Evolutionary conservation across 495 filamentous ascomycete genomes (phyloP).

Genomic region (Penicillium coffeae): DNA sequence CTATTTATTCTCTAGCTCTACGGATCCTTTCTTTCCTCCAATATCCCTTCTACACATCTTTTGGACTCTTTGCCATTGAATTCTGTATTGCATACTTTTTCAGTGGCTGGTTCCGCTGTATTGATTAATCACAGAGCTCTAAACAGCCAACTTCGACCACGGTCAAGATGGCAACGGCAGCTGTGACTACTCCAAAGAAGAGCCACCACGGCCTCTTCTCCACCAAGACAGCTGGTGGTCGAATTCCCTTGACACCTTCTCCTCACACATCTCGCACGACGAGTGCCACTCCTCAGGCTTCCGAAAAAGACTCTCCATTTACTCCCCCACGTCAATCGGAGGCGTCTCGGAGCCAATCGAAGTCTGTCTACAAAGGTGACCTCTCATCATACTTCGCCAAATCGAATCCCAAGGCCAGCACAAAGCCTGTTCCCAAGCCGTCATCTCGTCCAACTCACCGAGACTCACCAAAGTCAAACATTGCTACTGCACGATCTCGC

Average conservation of each 20-base stretch:
- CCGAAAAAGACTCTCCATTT: slow-evolving; percentile 49
- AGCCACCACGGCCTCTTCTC: slow-evolving; percentile 92
- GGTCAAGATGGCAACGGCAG: slow-evolving; percentile 76
- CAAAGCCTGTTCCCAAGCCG: slow-evolving; percentile 2
- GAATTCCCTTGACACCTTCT: slow-evolving; percentile 91
- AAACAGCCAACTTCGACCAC: slow-evolving; percentile 12
- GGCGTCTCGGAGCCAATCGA: slow-evolving; percentile 45
- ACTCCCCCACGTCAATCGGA: slow-evolving; percentile 69
- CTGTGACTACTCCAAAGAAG: slow-evolving; percentile 89
- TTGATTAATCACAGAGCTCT: slow-evolving; percentile 11
- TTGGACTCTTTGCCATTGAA: slow-evolving; percentile 24
- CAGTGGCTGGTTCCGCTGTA: slow-evolving; percentile 16
- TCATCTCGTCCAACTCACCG: slow-evolving; percentile 40
- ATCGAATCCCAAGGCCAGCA: slow-evolving; percentile 31
- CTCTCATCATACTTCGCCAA: slow-evolving; percentile 71
- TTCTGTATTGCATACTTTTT: slow-evolving; percentile 14
- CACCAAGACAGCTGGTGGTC: slow-evolving; percentile 85
- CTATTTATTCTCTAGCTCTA: slow-evolving; percentile 39
- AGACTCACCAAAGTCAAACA: slow-evolving; percentile 92
- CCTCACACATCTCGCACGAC: slow-evolving; percentile 55
- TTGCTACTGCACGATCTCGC: slow-evolving; percentile 60
- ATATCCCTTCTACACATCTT: slow-evolving; percentile 28
- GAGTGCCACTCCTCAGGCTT: slow-evolving; percentile 50
- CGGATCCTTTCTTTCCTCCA: slow-evolving; percentile 16
- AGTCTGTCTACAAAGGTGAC: slow-evolving; percentile 71